Evolutionary conservation across 352 stramenopile species (phyloP), one percentile per base, ranked within the genome.

Genomic region (Phytophthora syringae): DNA sequence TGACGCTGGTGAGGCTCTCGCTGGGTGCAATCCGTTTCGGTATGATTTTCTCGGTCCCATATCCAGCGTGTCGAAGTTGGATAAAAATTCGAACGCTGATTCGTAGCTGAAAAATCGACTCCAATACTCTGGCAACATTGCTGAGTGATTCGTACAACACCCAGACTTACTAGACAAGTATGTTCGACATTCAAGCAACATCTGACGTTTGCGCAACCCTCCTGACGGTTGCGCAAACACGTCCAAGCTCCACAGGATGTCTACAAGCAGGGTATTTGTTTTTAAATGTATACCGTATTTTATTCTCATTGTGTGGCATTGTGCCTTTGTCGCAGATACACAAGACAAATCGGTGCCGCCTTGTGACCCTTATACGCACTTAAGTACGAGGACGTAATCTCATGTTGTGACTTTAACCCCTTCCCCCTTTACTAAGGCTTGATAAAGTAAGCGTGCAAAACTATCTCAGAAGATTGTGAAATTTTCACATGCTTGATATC

Each of bases 71-170:
- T 16, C 11, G 22, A 49, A 49, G 42, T 3, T 49, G 13, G 22
- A 49, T 27, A 49, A 20, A 20, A 49, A 30, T 1, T 49, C 21
- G 21, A 18, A 18, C 25, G 30, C 49, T 15, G n/a, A 28, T 37
- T 56, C 48, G 20, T 54, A 54, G 28, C 18, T 39, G 32, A 15
- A 39, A n/a, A n/a, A n/a, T 39, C 32, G 32, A 39, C 32, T 39
- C 13, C 13, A 39, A n/a, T 9, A 39, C 32, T 5, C 32, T 39
- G 2, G 32, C 32, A 12, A 39, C 32, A 39, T 39, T 39, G 32
- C 7, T 32, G 27, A 32, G 27, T 10, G 27, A 32, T 32, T 24
- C 37, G 15, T 22, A 12, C 37, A 44, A 44, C 37, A 44, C 37
- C 15, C 37, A 24, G 18, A 10, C 37, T 32, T 9, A 32, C 6